Percentiles rank a stretch among this genome's conserved stretches.
phyloP scores from a whole-genome alignment of 2,329 filamentous ascomycete genomes.

The Ophiostoma angusticollis region DNA sequence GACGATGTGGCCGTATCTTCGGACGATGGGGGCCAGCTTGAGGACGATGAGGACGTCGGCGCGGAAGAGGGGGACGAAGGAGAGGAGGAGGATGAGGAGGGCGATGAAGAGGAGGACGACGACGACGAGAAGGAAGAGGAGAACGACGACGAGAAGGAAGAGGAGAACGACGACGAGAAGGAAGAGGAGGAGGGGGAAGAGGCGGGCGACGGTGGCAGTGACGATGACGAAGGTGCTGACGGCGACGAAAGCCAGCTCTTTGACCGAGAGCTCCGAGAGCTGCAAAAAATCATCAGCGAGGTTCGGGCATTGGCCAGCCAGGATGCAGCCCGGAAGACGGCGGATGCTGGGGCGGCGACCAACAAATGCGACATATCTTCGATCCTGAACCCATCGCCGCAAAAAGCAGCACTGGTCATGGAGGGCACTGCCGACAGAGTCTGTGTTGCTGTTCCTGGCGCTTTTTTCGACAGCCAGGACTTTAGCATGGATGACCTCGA shows the following conservation, averaged over 20 bases:
- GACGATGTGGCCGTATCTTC: too few species aligned
- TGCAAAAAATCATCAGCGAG: neutral
- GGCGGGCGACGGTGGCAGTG: neutral
- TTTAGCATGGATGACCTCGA: too few species aligned
- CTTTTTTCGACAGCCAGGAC: too few species aligned
- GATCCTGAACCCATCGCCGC: constrained; percentile 13
- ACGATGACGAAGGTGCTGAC: neutral
- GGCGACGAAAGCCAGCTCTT: neutral
- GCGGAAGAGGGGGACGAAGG: neutral
- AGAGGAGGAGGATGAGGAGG: neutral
- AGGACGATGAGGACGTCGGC: neutral
- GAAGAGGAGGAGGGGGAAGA: neutral
- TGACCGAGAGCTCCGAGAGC: neutral
- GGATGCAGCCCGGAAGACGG: too few species aligned
- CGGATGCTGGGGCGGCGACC: neutral
- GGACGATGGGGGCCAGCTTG: too few species aligned
- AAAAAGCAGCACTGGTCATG: neutral
- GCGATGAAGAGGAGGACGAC: neutral
- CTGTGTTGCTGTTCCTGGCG: too few species aligned
- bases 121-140: neutral
- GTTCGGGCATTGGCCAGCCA: neutral
- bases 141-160: neutral
- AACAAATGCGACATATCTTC: constrained; percentile 12
- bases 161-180: neutral
- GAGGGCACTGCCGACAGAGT: too few species aligned